phyloP scores from a whole-genome alignment of 306 rosid species.

The Dicorynia guianensis region DNA sequence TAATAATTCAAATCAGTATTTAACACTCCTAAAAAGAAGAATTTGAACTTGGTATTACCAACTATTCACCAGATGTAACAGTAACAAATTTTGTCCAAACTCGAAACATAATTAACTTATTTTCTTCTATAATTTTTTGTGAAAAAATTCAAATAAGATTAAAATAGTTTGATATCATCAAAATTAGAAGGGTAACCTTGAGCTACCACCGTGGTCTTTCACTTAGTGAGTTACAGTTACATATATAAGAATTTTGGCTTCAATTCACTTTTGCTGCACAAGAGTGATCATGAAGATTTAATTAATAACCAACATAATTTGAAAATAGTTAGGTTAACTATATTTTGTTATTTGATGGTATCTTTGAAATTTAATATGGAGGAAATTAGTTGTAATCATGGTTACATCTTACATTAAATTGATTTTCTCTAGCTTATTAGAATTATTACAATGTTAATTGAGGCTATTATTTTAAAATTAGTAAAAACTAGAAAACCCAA shows the following conservation, averaged over 20 bases:
- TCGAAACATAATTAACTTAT: too few species aligned
- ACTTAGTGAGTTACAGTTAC: too few species aligned
- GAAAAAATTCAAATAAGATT: too few species aligned
- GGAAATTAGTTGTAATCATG: neutral
- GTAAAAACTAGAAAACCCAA: constrained; percentile 1
- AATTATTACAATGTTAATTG: neutral
- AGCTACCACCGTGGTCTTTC: too few species aligned
- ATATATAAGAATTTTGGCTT: neutral
- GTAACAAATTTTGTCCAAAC: too few species aligned
- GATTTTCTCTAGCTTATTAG: neutral
- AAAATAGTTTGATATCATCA: too few species aligned
- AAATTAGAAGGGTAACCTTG: too few species aligned
- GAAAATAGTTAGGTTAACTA: neutral
- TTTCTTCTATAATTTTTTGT: too few species aligned
- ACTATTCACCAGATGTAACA: too few species aligned
- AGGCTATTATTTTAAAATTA: neutral
- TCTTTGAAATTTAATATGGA: neutral
- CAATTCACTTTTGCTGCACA: constrained; percentile 24
- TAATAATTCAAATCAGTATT: too few species aligned
- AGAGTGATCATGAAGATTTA: neutral
- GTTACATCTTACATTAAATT: neutral
- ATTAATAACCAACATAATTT: neutral
- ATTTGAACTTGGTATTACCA: too few species aligned
- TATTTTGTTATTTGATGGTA: neutral
- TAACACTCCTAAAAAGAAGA: too few species aligned